Evolutionary conservation across 176 grass and related monocot genomes (phyloP).

Genomic region (sorghum (Sorghum bicolor)): Sorghum_bicolor_NCBIv3 NC_012877.2:4896001-4896500

Average conservation of each 20-base stretch:
- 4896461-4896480: neutral
- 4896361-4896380: constrained; percentile 37
- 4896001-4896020: neutral
- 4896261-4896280: neutral
- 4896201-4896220: neutral
- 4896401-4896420: constrained; percentile 62
- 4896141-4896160: neutral
- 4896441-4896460: constrained; percentile 25
- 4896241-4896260: neutral
- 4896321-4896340: neutral
- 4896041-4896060: neutral
- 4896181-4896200: neutral
- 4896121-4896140: constrained; percentile 37
- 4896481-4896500: neutral
- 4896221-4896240: neutral
- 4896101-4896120: constrained; percentile 30
- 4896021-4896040: neutral
- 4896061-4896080: constrained; percentile 42
- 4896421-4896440: constrained; percentile 41
- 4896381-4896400: constrained; percentile 44
- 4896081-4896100: constrained; percentile 26
- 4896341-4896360: constrained; percentile 30
- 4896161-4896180: neutral
- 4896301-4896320: too few species aligned
- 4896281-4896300: neutral